A percentile compares a stretch with the other conserved stretches of the same genome.
phyloP scores from a whole-genome alignment of 768 basidiomycete species.

The Tephrocybe rancida region DNA sequence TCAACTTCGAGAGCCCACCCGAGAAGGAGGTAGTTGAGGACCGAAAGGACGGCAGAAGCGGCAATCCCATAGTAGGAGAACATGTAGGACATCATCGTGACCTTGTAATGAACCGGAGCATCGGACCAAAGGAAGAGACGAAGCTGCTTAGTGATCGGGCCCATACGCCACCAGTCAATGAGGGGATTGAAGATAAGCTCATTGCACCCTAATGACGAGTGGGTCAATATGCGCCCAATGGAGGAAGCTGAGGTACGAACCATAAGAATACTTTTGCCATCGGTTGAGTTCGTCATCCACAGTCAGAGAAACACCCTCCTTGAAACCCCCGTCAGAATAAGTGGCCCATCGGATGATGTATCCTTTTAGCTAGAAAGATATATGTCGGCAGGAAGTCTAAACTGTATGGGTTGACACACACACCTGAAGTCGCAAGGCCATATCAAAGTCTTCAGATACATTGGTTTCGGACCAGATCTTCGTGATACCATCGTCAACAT shows the following conservation, averaged over 20 bases:
- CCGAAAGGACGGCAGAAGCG: constrained; percentile 58
- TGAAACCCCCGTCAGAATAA: constrained; percentile 83
- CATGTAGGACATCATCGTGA: constrained; percentile 77
- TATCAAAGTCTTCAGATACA: constrained; percentile 84
- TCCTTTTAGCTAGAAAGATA: constrained; percentile 45
- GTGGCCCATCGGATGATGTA: constrained; percentile 87
- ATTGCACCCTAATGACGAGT: constrained; percentile 51
- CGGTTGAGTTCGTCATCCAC: constrained; percentile 89
- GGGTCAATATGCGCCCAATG: background rate
- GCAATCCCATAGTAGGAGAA: constrained; percentile 69
- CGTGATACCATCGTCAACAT: constrained; percentile 60
- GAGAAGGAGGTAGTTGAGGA: constrained; percentile 72
- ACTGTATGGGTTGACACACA: constrained; percentile 2
- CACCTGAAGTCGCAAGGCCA: constrained; percentile 68
- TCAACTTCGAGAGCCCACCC: constrained; percentile 66
- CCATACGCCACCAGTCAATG: constrained; percentile 72
- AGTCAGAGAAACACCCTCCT: constrained; percentile 90
- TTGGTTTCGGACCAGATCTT: constrained; percentile 87
- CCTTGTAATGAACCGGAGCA: constrained; percentile 83
- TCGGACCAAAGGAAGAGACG: constrained; percentile 75
- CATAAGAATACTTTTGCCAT: constrained; percentile 90
- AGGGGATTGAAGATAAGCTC: constrained; percentile 88
- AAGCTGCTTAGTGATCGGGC: constrained; percentile 84
- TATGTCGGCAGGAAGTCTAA: background rate
- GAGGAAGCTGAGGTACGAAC: constrained; percentile 31